These are phyloP conservation scores for Heterobasidion occidentale DNA, from an alignment of 1,284 basidiomycete genomes.

Conservation along the genomic window DNA sequence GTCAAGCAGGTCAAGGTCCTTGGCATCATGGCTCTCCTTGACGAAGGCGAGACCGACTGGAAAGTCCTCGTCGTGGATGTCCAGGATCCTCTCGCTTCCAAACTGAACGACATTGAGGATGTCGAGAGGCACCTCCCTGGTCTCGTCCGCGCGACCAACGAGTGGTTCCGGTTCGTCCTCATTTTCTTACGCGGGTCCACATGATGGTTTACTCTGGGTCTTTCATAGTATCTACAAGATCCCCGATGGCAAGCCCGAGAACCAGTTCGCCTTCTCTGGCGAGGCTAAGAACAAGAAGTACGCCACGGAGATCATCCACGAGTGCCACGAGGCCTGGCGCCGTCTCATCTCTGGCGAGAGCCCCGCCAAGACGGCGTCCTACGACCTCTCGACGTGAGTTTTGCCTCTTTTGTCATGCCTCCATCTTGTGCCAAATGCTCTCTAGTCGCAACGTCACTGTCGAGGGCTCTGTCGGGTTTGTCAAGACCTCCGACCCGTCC, in stretches of 20 bases:
- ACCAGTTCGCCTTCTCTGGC: constrained; percentile 98
- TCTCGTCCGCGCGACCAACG: constrained; percentile 92
- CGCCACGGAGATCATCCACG: constrained; percentile 97
- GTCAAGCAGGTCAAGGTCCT: constrained; percentile 99
- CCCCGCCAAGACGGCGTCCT: constrained; percentile 60
- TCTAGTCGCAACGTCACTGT: constrained; percentile 64
- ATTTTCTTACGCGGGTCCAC: not conserved
- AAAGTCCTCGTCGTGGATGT: constrained; percentile 98
- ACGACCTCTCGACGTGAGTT: constrained; percentile 78
- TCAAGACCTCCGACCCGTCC: constrained; percentile 53
- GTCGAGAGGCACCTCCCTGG: constrained; percentile 98
- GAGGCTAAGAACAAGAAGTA: constrained; percentile 99
- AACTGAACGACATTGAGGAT: constrained; percentile 99
- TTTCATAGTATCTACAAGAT: constrained; percentile 88
- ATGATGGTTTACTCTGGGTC: not conserved
- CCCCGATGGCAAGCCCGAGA: constrained; percentile 98
- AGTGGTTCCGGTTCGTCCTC: constrained; percentile 78
- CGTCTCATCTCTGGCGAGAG: constrained; percentile 82
- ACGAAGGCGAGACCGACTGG: constrained; percentile 99
- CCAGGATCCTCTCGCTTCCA: constrained; percentile 91
- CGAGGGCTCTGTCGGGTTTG: constrained; percentile 67
- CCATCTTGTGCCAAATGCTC: constrained; percentile 4
- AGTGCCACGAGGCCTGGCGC: constrained; percentile 99
- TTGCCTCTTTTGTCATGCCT: not conserved
- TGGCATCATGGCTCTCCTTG: constrained; percentile 98